Evolutionary conservation across 2,329 filamentous ascomycete genomes (phyloP).

Genomic region (Penicillium thymicola): DNA sequence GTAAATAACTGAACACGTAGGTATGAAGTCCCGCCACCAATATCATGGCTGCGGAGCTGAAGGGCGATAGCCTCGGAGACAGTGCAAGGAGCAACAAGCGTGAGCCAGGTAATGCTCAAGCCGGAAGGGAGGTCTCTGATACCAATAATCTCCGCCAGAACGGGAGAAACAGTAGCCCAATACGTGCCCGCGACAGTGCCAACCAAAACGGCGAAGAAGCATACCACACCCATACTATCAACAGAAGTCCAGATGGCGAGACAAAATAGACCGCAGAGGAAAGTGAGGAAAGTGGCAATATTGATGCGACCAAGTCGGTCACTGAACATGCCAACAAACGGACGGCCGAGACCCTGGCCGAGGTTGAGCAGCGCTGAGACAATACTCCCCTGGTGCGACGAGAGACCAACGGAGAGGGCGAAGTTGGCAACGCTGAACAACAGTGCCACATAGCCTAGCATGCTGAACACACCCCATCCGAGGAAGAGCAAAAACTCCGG

Average conservation of each 20-base stretch:
- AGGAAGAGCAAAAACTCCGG: slow-evolving; percentile 58
- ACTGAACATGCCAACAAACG: slow-evolving; percentile 60
- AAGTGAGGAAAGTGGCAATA: slow-evolving; percentile 56
- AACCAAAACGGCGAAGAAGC: slow-evolving; percentile 58
- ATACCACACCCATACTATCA: slow-evolving; percentile 55
- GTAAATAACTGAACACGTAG: slow-evolving; percentile 53
- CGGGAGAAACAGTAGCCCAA: slow-evolving; percentile 57
- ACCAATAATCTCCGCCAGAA: slow-evolving; percentile 61
- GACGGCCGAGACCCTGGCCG: slow-evolving; percentile 56
- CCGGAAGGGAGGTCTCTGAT: slow-evolving; percentile 56
- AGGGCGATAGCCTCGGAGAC: slow-evolving; percentile 57
- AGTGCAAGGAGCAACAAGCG: slow-evolving; percentile 52
- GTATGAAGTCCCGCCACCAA: slow-evolving; percentile 31
- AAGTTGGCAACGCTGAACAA: slow-evolving; percentile 64
- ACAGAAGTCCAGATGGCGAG: slow-evolving; percentile 61
- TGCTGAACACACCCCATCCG: slow-evolving; percentile 58
- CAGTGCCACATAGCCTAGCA: slow-evolving; percentile 64
- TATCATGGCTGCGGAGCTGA: slow-evolving; percentile 48
- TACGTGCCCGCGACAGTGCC: slow-evolving; percentile 60
- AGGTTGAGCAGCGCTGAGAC: slow-evolving; percentile 63
- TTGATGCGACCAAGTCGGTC: slow-evolving; percentile 62
- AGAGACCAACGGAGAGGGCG: slow-evolving; percentile 57
- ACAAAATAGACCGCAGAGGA: slow-evolving; percentile 55
- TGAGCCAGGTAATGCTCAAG: slow-evolving; percentile 58
- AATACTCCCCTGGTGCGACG: slow-evolving; percentile 57